A percentile compares a stretch with the other conserved stretches of the same genome.
Evolutionary conservation across 257 asterid genomes (phyloP).

Genomic region (Cinchona pubescens): DNA sequence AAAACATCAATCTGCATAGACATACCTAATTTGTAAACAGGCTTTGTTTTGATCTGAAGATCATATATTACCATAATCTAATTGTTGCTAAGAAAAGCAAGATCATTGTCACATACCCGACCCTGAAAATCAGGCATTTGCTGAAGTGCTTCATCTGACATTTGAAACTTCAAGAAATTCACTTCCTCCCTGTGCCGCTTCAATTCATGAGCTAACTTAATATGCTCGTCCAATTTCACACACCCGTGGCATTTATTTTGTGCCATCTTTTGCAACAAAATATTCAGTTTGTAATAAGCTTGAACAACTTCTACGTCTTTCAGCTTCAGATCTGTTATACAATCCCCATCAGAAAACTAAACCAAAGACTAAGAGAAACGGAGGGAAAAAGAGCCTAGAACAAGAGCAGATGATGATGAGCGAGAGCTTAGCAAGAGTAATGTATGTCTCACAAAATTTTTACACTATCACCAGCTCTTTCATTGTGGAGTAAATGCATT

Average conservation of each 20-base stretch:
- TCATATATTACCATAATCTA: background rate
- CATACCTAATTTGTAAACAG: constrained; percentile 24
- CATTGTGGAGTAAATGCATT: too few species aligned
- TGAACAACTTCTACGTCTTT: constrained; percentile 59
- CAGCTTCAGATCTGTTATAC: constrained; percentile 74
- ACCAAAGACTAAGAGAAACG: too few species aligned
- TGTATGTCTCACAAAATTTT: background rate
- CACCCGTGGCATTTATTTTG: constrained; percentile 93
- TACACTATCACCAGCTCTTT: too few species aligned
- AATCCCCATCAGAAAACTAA: background rate
- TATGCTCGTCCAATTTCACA: constrained; percentile 75
- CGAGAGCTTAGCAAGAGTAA: background rate
- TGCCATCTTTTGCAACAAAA: constrained; percentile 77
- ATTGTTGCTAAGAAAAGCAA: background rate
- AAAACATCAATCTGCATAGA: constrained; percentile 84
- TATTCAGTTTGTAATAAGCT: constrained; percentile 60
- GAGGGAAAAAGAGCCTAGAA: constrained; percentile 3
- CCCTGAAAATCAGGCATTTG: constrained; percentile 99
- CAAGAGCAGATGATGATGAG: background rate
- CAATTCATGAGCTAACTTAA: constrained; percentile 66
- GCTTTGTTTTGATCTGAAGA: constrained; percentile 7
- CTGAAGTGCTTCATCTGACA: constrained; percentile 98
- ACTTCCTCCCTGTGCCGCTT: constrained; percentile 71
- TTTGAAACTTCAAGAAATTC: constrained; percentile 64
- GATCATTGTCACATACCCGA: constrained; percentile 54